Evolutionary conservation across 225 moss, liverwort and hornwort species (phyloP), one percentile per base, ranked within the genome.

Genomic region (Polytrichum commune): DNA sequence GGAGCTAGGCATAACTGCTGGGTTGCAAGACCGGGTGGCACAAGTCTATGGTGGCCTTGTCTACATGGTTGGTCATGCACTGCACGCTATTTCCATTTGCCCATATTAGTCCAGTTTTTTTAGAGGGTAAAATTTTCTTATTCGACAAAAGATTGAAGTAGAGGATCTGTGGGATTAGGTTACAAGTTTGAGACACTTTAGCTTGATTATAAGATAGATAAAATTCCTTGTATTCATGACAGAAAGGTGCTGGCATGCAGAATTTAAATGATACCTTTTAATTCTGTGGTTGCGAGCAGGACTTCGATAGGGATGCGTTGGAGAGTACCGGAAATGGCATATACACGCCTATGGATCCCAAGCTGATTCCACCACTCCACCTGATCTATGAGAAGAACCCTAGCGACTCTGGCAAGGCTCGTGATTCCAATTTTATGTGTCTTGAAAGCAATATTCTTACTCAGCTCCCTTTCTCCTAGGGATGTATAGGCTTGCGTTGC

Each of bases 41-140:
- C 95, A 95, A 87, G 93, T 98, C 5, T 98, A 95, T 71, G 98
- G 98, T 58, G 98, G 98, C 66, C 87, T 93, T 69, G 95, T 98
- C 29, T 95, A 86, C 79, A 98, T 98, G 98, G 94, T 95, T 69
- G 55, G 72, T 60, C 53, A 54, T 74, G 64, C 60, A 30, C 66
- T 55, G 19, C 75, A 16, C 13, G 0, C 16, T 46, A 46, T 46
- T 46, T 46, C 13, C 3, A 46, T 46, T 46, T 46, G 46, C 13
- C 46, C 46, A 46, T 13, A 46, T 46, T 46, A 46, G 46, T 46
- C 46, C 46, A 46, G 46, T 46, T 46, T 13, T 46, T 46, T 46
- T 9, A 8, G 35, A 35, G 13, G 3, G 46, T 46, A 3, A 46
- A 13, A 13, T 46, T 46, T 38, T 46, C 46, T 46, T 13, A 46